Base-by-base conservation (phyloP, 306 rosid genomes). In the Fagus crenata region DNA sequence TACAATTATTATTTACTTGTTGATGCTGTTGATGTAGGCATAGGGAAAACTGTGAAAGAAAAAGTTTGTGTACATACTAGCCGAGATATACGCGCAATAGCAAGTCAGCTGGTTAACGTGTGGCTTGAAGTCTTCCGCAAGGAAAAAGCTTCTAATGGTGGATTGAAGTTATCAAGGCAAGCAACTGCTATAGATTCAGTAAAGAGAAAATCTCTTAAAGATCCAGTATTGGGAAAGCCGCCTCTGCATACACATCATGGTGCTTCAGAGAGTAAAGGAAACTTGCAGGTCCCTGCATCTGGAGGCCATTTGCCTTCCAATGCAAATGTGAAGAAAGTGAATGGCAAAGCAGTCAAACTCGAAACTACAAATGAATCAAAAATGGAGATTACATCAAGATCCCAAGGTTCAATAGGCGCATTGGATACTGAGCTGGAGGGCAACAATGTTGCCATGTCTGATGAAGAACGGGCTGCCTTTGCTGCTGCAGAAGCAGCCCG, bases 21-120 rank as follows among this genome's bases (percentile, higher is more conserved):
- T 83, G 82, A 59, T 78, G 18, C 72, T 84, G 54, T 73, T 78
- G 84, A 67, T 85, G 76, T 72, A 96, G 99, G 99, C 86, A 89
- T 96, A 64, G 99, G 99, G 73, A 96, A 91, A 86, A 96, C 99
- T 2, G 93, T 96, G 80, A 93, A 87, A 89, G 99, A 96, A 85
- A 96, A 96, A 86, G 99, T 96, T 80, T 96, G 99, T 85, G 97
- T 96, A 43, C 99, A 96, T 84, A 96, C 99, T 40, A 96, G 99
- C 89, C 99, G 99, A 77, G 99, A 96, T 76, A 96, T 96, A 81
- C 98, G 99, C 58, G 93, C 97, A 81, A 89, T 96, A 84, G 99
- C 98, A 70, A 96, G 98, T 83, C 99, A 93, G 82, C 88, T 96
- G 82, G 99, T 96, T 82, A 93, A 86, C 67, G 93, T 93, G 69